phyloP scores from a whole-genome alignment of 495 filamentous ascomycete genomes.

The Aspergillus conjunctus region DNA sequence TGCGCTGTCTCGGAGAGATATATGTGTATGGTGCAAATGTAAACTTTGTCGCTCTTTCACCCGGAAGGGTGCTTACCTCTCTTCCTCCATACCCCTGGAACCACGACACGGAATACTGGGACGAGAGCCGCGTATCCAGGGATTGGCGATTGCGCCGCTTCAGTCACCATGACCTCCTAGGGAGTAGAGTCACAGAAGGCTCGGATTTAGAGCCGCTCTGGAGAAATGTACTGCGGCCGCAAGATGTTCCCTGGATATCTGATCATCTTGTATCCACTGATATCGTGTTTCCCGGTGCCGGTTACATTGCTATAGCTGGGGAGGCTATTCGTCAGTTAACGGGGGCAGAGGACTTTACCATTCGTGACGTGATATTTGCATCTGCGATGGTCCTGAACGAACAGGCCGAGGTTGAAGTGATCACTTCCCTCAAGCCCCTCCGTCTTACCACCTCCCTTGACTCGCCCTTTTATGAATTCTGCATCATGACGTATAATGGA shows the following conservation, averaged over 20 bases:
- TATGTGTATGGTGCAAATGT: constrained; percentile 19
- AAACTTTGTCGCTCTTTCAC: constrained; percentile 1
- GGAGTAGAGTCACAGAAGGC: constrained; percentile 26
- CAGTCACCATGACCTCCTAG: constrained; percentile 39
- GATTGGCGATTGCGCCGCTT: constrained; percentile 33
- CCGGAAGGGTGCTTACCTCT: constrained; percentile 21
- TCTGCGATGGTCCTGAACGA: constrained; percentile 29
- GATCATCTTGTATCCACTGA: constrained; percentile 48
- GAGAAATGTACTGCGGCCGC: constrained; percentile 40
- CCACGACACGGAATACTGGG: constrained; percentile 34
- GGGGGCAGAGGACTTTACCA: constrained; percentile 19
- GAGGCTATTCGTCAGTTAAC: constrained; percentile 50
- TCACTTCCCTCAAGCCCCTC: constrained; percentile 38
- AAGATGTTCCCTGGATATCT: constrained; percentile 29
- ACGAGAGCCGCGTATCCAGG: constrained; percentile 32
- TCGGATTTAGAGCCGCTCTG: constrained; percentile 35
- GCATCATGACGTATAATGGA: constrained; percentile 43
- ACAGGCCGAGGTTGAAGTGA: constrained; percentile 29
- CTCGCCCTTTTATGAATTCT: constrained; percentile 50
- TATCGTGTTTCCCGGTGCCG: constrained; percentile 53
- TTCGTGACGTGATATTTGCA: constrained; percentile 20
- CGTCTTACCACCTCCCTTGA: constrained; percentile 39
- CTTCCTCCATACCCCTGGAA: constrained; percentile 45
- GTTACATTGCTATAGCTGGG: constrained; percentile 49
- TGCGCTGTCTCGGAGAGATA: not conserved